These are phyloP conservation scores for Boletus reticulatus DNA, from an alignment of 768 basidiomycete species.

Conservation along the genomic window DNA sequence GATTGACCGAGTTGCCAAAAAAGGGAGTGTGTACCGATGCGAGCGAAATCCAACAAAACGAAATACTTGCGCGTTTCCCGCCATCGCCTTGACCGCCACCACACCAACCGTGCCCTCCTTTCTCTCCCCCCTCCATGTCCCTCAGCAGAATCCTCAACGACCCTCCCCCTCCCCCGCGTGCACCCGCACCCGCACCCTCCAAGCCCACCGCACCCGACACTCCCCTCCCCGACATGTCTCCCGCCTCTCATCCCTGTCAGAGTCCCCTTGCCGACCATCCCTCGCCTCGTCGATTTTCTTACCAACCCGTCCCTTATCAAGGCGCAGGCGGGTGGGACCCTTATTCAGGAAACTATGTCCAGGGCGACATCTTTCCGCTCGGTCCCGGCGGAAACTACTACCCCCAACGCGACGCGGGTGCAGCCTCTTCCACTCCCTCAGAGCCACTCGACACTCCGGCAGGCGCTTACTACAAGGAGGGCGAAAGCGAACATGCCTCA, in stretches of 20 bases:
- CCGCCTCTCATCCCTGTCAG: slow-evolving; percentile 18
- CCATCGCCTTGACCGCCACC: slow-evolving; percentile 26
- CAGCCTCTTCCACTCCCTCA: slow-evolving; percentile 10
- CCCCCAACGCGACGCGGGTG: slow-evolving; percentile 26
- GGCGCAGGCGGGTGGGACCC: slow-evolving; percentile 40
- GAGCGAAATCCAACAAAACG: slow-evolving; percentile 37
- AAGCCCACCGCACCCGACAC: slow-evolving; percentile 19
- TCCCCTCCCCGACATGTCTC: slow-evolving; percentile 23
- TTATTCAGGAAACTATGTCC: slow-evolving; percentile 37
- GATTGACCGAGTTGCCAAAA: slow-evolving; percentile 27
- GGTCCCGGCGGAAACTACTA: slow-evolving; percentile 38
- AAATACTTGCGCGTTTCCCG: slow-evolving; percentile 32
- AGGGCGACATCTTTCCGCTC: slow-evolving; percentile 36
- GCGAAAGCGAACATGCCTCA: slow-evolving; percentile 30
- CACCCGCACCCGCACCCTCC: slow-evolving; percentile 7
- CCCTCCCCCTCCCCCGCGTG: slow-evolving; percentile 46
- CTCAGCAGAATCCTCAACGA: slow-evolving; percentile 80
- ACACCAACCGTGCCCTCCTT: slow-evolving; percentile 13
- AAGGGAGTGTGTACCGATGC: slow-evolving; percentile 32
- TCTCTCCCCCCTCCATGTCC: slow-evolving; percentile 50
- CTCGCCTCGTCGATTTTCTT: slow-evolving; percentile 31
- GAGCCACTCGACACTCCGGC: slow-evolving; percentile 20
- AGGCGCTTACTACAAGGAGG: slow-evolving; percentile 31
- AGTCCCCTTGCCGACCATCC: slow-evolving; percentile 32
- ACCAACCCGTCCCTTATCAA: slow-evolving; percentile 40